Percentiles rank a stretch among this genome's conserved stretches.
These are phyloP conservation scores for Candida easanensis DNA, from an alignment of 805 yeast species.

Conservation along the genomic window DNA sequence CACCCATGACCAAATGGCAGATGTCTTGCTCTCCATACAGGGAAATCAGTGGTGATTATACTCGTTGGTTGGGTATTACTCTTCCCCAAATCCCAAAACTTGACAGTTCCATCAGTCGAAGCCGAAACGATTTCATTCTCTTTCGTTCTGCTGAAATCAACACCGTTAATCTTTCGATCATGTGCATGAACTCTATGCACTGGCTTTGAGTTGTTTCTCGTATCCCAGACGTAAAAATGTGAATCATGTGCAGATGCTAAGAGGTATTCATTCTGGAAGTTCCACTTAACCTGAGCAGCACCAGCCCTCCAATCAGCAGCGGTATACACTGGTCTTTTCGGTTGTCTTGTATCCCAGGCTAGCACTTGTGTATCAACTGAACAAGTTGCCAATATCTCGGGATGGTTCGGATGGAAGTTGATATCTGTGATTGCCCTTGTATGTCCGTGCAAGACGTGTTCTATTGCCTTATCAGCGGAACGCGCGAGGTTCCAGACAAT, in stretches of 20 bases:
- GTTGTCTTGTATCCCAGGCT: constrained; percentile 88
- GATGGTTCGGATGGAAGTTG: constrained; percentile 83
- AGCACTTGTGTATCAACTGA: constrained; percentile 85
- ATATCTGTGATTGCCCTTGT: constrained; percentile 94
- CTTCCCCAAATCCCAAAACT: constrained; percentile 69
- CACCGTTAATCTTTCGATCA: constrained; percentile 80
- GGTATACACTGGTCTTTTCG: constrained; percentile 65
- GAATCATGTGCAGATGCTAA: constrained; percentile 87
- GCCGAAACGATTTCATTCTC: constrained; percentile 70
- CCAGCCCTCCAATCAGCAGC: constrained; percentile 97
- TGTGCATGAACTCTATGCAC: constrained; percentile 70
- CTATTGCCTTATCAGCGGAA: constrained; percentile 68
- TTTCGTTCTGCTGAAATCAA: constrained; percentile 70
- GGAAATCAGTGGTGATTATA: constrained; percentile 70
- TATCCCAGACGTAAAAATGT: constrained; percentile 82
- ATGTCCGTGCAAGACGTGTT: constrained; percentile 85
- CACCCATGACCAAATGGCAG: constrained; percentile 88
- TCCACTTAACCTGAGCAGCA: constrained; percentile 96
- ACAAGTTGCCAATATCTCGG: constrained; percentile 88
- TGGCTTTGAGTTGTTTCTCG: constrained; percentile 78
- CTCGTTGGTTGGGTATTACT: constrained; percentile 45
- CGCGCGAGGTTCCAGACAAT: constrained; percentile 88
- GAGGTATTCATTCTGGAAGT: constrained; percentile 66
- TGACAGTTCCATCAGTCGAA: constrained; percentile 82
- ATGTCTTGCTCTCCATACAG: constrained; percentile 84